phyloP scores from a whole-genome alignment of 2,329 filamentous ascomycete genomes.

The Aspergillus fumigatiaffinis region DNA sequence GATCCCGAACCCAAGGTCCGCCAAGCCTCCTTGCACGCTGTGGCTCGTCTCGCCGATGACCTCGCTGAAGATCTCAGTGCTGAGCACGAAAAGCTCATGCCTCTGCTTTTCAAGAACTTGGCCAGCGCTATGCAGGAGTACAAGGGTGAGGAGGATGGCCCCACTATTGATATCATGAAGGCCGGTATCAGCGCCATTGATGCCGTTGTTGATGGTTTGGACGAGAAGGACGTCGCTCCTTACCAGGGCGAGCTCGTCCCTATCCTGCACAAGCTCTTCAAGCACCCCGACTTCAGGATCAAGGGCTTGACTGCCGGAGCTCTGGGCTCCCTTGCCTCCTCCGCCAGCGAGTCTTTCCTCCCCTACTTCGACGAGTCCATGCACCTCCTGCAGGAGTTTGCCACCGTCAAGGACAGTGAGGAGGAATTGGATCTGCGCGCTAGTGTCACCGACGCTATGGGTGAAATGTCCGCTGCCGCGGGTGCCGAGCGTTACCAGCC shows the following conservation, averaged over 20 bases:
- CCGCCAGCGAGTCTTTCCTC: constrained; percentile 75
- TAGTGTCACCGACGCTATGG: constrained; percentile 87
- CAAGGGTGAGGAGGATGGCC: constrained; percentile 62
- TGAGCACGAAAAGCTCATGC: constrained; percentile 80
- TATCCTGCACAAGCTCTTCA: constrained; percentile 77
- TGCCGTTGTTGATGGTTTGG: constrained; percentile 75
- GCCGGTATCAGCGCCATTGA: constrained; percentile 88
- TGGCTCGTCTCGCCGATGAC: constrained; percentile 88
- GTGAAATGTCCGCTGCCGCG: constrained; percentile 85
- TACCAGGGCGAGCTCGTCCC: constrained; percentile 82
- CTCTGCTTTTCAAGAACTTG: constrained; percentile 81
- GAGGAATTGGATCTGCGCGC: constrained; percentile 87
- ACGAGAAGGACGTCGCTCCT: constrained; percentile 71
- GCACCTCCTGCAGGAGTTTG: constrained; percentile 79
- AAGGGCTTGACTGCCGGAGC: constrained; percentile 87
- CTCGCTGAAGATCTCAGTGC: constrained; percentile 84
- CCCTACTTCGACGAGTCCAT: constrained; percentile 93
- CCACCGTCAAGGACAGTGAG: constrained; percentile 80
- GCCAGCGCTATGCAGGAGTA: constrained; percentile 70
- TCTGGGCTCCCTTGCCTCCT: constrained; percentile 83
- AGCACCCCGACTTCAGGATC: constrained; percentile 80
- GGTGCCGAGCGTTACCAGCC: constrained; percentile 83
- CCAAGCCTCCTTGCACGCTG: constrained; percentile 78
- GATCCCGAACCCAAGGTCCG: constrained; percentile 82
- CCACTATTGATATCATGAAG: constrained; percentile 80